Percentiles rank a stretch among this genome's conserved stretches.
These are phyloP conservation scores for Exophiala sideris DNA, from an alignment of 2,329 filamentous ascomycete species.

Conservation along the genomic window DNA sequence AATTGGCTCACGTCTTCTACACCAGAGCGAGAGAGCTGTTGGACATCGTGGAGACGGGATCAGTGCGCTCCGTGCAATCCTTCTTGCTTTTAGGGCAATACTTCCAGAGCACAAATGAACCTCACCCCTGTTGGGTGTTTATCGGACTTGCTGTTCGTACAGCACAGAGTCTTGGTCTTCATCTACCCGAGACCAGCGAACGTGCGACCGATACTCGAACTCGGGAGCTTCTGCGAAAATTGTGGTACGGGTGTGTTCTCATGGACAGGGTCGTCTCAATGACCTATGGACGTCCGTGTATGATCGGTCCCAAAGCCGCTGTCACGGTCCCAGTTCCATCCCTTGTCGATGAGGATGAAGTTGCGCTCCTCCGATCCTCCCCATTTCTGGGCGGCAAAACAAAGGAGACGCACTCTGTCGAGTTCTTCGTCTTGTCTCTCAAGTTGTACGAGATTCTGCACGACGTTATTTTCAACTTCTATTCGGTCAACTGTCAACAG, in stretches of 20 bases:
- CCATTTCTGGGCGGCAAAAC: slow-evolving; percentile 22
- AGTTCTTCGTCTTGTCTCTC: slow-evolving; percentile 34
- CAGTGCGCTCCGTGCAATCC: slow-evolving; percentile 46
- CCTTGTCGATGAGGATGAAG: slow-evolving; percentile 35
- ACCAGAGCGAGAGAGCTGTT: slow-evolving; percentile 43
- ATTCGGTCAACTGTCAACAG: slow-evolving; percentile 3
- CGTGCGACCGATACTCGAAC: slow-evolving; percentile 29
- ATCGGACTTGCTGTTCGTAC: slow-evolving; percentile 47
- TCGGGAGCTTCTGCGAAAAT: slow-evolving; percentile 26
- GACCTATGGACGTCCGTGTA: slow-evolving; percentile 37
- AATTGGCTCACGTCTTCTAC: slow-evolving; percentile 43
- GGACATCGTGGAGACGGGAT: slow-evolving; percentile 43
- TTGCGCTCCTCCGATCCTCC: slow-evolving; percentile 2
- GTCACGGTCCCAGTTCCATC: slow-evolving; percentile 32
- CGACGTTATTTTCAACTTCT: slow-evolving; percentile 31
- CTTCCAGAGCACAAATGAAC: slow-evolving; percentile 48
- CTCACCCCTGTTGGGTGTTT: slow-evolving; percentile 51
- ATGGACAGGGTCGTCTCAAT: slow-evolving; percentile 40
- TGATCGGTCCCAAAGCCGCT: slow-evolving; percentile 34
- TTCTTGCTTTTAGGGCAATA: slow-evolving; percentile 49
- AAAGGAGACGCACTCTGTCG: slow-evolving; percentile 32
- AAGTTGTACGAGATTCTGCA: slow-evolving; percentile 38
- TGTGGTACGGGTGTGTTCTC: slow-evolving; percentile 38
- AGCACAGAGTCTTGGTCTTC: slow-evolving; percentile 47
- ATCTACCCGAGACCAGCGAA: slow-evolving; percentile 40